These are phyloP conservation scores for Xylaria hypoxylon DNA, from an alignment of 2,329 filamentous ascomycete genomes.

Conservation along the genomic window DNA sequence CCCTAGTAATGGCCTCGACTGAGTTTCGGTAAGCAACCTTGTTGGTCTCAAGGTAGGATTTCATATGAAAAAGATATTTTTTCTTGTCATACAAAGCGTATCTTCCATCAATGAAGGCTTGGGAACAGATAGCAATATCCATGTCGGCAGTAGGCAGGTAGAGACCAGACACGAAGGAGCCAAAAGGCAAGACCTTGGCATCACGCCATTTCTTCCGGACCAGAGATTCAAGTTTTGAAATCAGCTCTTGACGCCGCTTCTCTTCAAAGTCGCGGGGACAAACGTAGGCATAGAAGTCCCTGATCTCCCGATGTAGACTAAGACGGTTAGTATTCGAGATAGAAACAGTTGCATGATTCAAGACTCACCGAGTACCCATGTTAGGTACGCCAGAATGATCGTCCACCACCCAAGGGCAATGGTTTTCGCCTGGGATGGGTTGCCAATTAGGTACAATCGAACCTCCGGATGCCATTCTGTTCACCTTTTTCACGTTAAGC, in stretches of 20 bases:
- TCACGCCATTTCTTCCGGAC: slow-evolving; percentile 69
- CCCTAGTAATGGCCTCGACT: slow-evolving; percentile 76
- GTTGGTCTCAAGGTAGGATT: slow-evolving; percentile 66
- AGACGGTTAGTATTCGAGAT: slow-evolving; percentile 24
- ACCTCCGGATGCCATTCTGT: slow-evolving; percentile 63
- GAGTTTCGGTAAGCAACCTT: slow-evolving; percentile 68
- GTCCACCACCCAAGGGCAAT: slow-evolving; percentile 71
- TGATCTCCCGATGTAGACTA: slow-evolving; percentile 88
- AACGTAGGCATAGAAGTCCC: slow-evolving; percentile 89
- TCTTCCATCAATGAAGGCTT: slow-evolving; percentile 66
- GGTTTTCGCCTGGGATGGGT: slow-evolving; percentile 55
- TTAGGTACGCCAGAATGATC: slow-evolving; percentile 66
- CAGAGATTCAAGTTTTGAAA: slow-evolving; percentile 73
- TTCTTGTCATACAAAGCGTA: slow-evolving; percentile 62
- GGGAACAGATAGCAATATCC: slow-evolving; percentile 84
- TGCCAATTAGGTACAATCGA: slow-evolving; percentile 66
- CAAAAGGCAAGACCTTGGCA: slow-evolving; percentile 79
- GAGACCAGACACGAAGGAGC: slow-evolving; percentile 90
- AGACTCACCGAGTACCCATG: slow-evolving; percentile 68
- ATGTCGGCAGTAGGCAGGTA: slow-evolving; percentile 84
- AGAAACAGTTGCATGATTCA: background rate
- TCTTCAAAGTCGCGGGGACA: slow-evolving; percentile 82
- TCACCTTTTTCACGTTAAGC: slow-evolving; percentile 59
- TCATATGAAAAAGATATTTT: slow-evolving; percentile 71
- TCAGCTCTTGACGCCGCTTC: slow-evolving; percentile 76